Conservation (phyloP, 305 asterid genomes). For the Solanum hybrid region DNA sequence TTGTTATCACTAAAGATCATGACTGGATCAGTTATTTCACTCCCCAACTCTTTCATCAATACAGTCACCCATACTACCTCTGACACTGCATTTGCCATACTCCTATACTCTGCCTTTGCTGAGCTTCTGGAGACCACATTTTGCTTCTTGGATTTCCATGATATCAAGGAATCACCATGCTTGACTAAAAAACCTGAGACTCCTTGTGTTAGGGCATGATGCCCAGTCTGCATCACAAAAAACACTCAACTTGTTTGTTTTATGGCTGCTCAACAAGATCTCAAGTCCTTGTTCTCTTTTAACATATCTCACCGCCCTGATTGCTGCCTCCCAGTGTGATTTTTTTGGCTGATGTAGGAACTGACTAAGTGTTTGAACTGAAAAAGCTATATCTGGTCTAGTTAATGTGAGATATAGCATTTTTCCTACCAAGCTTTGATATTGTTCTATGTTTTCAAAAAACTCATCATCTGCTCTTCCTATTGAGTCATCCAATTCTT, state of each 20-base stretch:
- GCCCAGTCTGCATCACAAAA: neutral
- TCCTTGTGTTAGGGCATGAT: neutral
- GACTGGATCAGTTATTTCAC: neutral
- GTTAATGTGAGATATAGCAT: neutral
- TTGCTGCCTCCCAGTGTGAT: neutral
- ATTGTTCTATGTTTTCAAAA: neutral
- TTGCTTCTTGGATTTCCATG: neutral
- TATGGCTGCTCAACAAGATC: neutral
- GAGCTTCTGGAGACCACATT: neutral
- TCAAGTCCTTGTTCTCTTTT: neutral
- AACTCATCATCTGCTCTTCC: neutral
- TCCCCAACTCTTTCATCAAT: neutral
- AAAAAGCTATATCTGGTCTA: neutral
- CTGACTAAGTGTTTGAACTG: neutral
- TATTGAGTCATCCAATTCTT: neutral
- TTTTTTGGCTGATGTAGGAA: neutral
- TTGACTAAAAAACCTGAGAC: neutral
- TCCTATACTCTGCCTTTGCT: neutral
- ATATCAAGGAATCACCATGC: neutral
- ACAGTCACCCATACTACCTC: neutral
- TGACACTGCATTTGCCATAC: neutral
- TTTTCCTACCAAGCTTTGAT: neutral
- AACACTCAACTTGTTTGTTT: neutral
- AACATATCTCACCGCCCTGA: neutral
- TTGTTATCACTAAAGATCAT: neutral